These are phyloP conservation scores for Camellia japonica DNA, from an alignment of 148 eudicot species.

Conservation along the genomic window DNA sequence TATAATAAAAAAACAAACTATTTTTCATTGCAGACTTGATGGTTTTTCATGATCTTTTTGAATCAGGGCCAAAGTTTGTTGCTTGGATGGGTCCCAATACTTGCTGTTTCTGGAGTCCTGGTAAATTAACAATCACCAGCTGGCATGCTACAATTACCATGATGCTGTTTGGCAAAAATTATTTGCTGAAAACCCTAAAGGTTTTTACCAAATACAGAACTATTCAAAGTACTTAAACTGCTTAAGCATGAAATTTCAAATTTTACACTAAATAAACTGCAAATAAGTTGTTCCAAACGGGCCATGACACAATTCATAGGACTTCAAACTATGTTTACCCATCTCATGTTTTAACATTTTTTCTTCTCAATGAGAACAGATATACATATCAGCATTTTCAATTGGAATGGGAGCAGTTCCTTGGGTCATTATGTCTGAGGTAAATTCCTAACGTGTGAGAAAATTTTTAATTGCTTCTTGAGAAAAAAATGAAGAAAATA, in stretches of 20 bases:
- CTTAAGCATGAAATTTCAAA: too few species aligned
- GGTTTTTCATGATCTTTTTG: neutral
- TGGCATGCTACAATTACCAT: neutral
- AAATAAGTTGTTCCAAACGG: too few species aligned
- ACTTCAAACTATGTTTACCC: too few species aligned
- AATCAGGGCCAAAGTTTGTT: slow-evolving; percentile 50
- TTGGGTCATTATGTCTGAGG: slow-evolving; percentile 97
- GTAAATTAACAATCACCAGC: slow-evolving; percentile 27
- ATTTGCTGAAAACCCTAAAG: too few species aligned
- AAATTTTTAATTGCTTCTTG: neutral
- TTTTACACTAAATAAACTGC: too few species aligned
- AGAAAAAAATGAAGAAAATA: neutral
- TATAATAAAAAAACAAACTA: too few species aligned
- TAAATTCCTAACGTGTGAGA: slow-evolving; percentile 11
- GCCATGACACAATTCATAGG: too few species aligned
- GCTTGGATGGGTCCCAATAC: slow-evolving; percentile 58
- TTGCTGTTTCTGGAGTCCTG: slow-evolving; percentile 76
- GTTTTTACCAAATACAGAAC: too few species aligned
- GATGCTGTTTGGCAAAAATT: neutral
- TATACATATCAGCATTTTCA: slow-evolving; percentile 59
- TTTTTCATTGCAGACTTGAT: neutral
- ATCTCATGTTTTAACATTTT: neutral
- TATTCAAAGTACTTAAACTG: too few species aligned
- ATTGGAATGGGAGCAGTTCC: slow-evolving; percentile 89
- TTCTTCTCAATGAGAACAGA: slow-evolving; percentile 28